Evolutionary conservation across 495 filamentous ascomycete species (phyloP), one percentile per base, ranked within the genome.

Genomic region (Hamigera avellanea): DNA sequence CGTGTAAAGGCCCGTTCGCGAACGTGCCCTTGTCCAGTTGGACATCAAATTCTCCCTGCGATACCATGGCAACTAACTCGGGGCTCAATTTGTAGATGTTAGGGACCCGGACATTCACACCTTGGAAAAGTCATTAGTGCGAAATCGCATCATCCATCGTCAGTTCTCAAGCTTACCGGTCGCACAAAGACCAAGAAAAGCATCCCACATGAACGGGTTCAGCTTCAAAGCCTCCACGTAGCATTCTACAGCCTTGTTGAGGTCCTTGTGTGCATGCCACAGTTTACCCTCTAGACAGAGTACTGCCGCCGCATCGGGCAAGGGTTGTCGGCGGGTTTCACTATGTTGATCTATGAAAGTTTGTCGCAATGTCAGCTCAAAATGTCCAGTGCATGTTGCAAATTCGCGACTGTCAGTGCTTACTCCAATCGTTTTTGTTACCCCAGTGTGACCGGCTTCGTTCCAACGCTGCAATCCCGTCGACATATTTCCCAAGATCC

Each of bases 161-260:
- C 14, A 34, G 19, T 15, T 41, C 39, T 13, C 45, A 32, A 23
- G 50, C 68, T 44, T 52, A 80, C 80, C 80, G 19, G 73, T 69
- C 41, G 81, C 73, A 40, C 80, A 82, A 3, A 98, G 62, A n/a
- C 71, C 78, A 14, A 78, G 68, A 54, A 95, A 95, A 0, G 93
- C 93, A 66, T 98, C 91, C 91, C 93, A 96, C 75, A 93, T 88
- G 59, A 96, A 93, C 0, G 91, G 88, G 50, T 95, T 96, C 26
- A 79, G 52, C 56, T 87, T 93, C 34, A 96, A 63, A 6, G 91
- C 79, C 39, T 87, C 83, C 38, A 88, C 83, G 54, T 86, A 96
- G 50, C 74, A 82, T 33, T 82, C 71, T 8, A 86, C 72, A 19
- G 93, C 85, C 48, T 82, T 86, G 44, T 78, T 77, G 41, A 78